Evolutionary conservation across 805 yeast species (phyloP), one percentile per base, ranked within the genome.

Genomic region (Saturnispora sekii): DNA sequence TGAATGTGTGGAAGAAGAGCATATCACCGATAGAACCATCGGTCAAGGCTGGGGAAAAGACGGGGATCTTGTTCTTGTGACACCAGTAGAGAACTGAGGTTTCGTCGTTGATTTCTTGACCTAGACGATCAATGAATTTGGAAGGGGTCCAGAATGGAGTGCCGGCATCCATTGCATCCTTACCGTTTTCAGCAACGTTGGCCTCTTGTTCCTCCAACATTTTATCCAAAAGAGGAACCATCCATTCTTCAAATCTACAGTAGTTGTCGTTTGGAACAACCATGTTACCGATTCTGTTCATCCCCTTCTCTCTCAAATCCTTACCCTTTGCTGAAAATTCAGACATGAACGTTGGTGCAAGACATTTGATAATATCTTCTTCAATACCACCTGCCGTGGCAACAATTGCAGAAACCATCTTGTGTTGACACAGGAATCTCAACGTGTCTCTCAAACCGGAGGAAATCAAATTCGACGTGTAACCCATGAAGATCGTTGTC

Each of bases 1-100:
- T 88, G 75, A 88, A 93, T 14, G 99, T 90, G 66, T 93, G 97
- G 84, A 93, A 93, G 62, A 93, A 93, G 48, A 93, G 75, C 99
- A 93, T 93, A 62, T 93, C 99, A 53, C 99, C 99, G 57, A 93
- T 84, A 38, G 96, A 87, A 16, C 99, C 99, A 67, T 93, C 99
- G 5, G 99, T 93, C 47, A 93, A 70, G 2, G 97, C 93, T 16
- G 99, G 99, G 65, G 97, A 93, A 67, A 93, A 93, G 34, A 93
- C 77, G 14, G 99, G 99, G 50, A 93, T 93, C 58, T 88, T 67
- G 69, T 93, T 93, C 67, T 93, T 90, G 70, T 93, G 94, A 30
- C 97, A 96, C 97, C 98, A 94, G 67, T 90, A 93, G 38, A 90
- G 73, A 3, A 93, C 97, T 4, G 96, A 85, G 37, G 83, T 71